Conservation (phyloP, 2,329 filamentous ascomycete genomes). For the Acrocalymma vagum region DNA sequence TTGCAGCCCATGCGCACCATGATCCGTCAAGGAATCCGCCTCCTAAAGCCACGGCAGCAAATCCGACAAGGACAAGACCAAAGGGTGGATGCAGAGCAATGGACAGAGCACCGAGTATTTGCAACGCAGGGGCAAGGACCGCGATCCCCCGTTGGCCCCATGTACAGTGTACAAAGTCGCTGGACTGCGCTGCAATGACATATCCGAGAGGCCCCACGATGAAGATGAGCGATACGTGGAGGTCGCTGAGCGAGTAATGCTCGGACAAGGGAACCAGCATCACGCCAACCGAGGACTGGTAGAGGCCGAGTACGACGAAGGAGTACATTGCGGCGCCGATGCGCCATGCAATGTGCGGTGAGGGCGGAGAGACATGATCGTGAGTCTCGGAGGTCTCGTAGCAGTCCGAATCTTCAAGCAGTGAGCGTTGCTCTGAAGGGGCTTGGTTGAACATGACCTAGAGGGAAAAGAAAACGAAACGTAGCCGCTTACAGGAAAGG, state of each 20-base stretch:
- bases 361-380: no score
- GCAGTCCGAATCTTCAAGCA: no score
- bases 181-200: constrained; percentile 50
- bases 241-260: constrained; percentile 53
- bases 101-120: constrained; percentile 39
- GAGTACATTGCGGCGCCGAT: constrained; percentile 65
- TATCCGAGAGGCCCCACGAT: constrained; percentile 56
- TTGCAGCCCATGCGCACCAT: constrained; percentile 57
- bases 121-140: constrained; percentile 48
- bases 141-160: constrained; percentile 56
- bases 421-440: no score
- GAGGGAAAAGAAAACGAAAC: no score
- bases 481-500: no score
- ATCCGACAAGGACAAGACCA: constrained; percentile 38
- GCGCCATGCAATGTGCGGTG: constrained; percentile 38
- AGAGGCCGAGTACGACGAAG: constrained; percentile 63
- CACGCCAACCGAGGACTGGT: constrained; percentile 39
- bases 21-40: constrained; percentile 54
- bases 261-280: constrained; percentile 47
- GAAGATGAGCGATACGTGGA: constrained; percentile 56
- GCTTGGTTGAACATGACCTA: no score
- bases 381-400: no score
- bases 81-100: constrained; percentile 44
- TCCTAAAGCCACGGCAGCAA: constrained; percentile 47
- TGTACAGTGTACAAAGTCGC: constrained; percentile 48